Base-by-base conservation (phyloP, 2,329 filamentous ascomycete genomes). In the Epichloe elymi region DNA sequence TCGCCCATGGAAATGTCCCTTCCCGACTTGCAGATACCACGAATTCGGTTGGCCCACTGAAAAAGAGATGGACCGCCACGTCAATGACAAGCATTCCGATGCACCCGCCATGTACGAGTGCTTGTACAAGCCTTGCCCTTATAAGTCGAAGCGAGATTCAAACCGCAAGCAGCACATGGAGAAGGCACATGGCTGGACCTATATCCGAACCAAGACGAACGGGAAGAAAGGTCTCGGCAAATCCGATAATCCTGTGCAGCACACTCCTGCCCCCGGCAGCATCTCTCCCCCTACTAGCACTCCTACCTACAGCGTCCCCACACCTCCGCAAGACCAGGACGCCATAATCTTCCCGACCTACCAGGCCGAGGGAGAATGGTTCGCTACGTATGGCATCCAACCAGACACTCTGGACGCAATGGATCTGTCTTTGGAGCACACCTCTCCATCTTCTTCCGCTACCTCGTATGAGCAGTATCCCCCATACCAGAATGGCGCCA, bases 131-230 rank as follows among this genome's bases (percentile, higher is more conserved):
- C 85, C 85, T 23, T 97, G 93, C 75, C 82, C 86, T 0, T 97
- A 97, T 73, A 86, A 88, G 63, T 95, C 90, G 11, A 97, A 97
- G 75, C 85, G 90, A 53, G 86, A 95, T 71, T 93, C 86, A 56
- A 97, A 97, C 68, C 94, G 88, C 78, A 96, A 96, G 67, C 91
- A 96, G 68, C 90, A 97, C 70, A 96, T 96, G 90, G 91, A 97
- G 73, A 96, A 96, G 69, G 85, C 88, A 0, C 90, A 97, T 62
- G 83, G 84, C 53, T 95, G 88, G 85, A 75, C 76, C n/a, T 96
- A 96, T 59, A 78, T 90, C 51, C 86, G 91, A 57, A 91, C 88
- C 53, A 96, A 96, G 78, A 90, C 85, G 67, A 95, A 94, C 63
- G 86, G 86, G 64, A 87, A 85, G 70, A 80, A 76, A 65, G 58